A percentile compares a stretch with the other conserved stretches of the same genome.
Evolutionary conservation across 2,329 filamentous ascomycete species (phyloP).

Genomic region (Fusarium udum): DNA sequence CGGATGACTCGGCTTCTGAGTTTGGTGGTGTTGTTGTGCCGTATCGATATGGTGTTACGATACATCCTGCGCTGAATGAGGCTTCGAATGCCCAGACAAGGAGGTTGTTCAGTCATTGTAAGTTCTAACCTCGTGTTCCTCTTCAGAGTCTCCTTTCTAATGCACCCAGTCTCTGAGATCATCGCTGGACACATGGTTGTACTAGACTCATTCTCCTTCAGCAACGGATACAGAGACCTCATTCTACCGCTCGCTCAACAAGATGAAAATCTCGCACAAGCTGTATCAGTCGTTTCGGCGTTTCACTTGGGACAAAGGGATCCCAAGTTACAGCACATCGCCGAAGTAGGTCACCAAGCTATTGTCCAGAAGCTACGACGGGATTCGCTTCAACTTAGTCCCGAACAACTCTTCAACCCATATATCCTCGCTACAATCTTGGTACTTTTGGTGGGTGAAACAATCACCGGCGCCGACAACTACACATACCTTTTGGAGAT

Average conservation of each 20-base stretch:
- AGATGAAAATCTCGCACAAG: constrained; percentile 47
- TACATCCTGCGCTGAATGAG: constrained; percentile 40
- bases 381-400: constrained; percentile 44
- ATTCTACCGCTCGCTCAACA: constrained; percentile 53
- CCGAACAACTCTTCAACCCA: constrained; percentile 47
- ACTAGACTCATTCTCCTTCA: constrained; percentile 41
- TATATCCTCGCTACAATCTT: constrained; percentile 51
- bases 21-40: neutral
- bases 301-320: constrained; percentile 49
- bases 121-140: neutral
- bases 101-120: constrained; percentile 51
- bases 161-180: constrained; percentile 45
- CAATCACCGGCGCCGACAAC: constrained; percentile 52
- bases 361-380: constrained; percentile 49
- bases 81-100: constrained; percentile 43
- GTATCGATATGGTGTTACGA: neutral
- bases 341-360: constrained; percentile 48
- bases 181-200: constrained; percentile 54
- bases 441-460: constrained; percentile 53
- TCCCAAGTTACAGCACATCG: constrained; percentile 44
- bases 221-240: constrained; percentile 52
- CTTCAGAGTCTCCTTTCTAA: neutral
- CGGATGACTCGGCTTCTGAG: constrained; percentile 1
- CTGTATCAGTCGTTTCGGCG: constrained; percentile 52
- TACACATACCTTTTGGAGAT: constrained; percentile 51